phyloP scores from a whole-genome alignment of 208 protist species.

The Naegleria lovaniensis region DNA sequence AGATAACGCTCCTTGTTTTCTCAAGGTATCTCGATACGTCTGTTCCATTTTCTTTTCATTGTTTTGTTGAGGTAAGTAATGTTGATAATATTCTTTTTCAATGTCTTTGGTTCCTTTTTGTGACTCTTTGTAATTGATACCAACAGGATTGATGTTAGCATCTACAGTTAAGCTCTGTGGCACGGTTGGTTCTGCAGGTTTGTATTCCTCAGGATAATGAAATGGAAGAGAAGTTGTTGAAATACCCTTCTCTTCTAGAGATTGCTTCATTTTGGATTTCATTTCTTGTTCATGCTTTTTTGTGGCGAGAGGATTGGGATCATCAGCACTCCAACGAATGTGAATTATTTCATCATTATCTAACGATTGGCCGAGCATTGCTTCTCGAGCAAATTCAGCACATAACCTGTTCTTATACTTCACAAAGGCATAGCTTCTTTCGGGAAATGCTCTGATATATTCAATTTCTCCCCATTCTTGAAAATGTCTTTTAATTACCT shows the following conservation, averaged over 20 bases:
- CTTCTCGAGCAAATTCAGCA: conserved; percentile 19
- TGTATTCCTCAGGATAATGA: conserved; percentile 1
- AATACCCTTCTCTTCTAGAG: background rate
- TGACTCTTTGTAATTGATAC: background rate
- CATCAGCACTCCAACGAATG: conserved; percentile 2
- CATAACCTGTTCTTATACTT: conserved; percentile 6
- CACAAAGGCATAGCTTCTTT: conserved; percentile 22
- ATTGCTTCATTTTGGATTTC: background rate
- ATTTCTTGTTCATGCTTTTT: background rate
- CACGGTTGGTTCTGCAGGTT: background rate
- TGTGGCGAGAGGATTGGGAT: background rate
- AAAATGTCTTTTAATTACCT: background rate
- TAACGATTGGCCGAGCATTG: background rate
- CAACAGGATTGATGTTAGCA: background rate
- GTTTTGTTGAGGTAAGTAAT: background rate
- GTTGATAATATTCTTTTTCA: background rate
- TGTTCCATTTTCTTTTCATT: background rate
- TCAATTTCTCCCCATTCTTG: conserved; percentile 28
- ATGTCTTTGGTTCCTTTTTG: background rate
- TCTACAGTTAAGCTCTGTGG: background rate
- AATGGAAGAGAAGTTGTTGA: background rate
- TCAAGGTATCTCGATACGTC: background rate
- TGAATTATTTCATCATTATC: conserved; percentile 14
- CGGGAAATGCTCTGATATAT: conserved; percentile 9
- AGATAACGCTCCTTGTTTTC: background rate